Conservation (phyloP, 1,284 basidiomycete species). For the Leccinum solheimii region DNA sequence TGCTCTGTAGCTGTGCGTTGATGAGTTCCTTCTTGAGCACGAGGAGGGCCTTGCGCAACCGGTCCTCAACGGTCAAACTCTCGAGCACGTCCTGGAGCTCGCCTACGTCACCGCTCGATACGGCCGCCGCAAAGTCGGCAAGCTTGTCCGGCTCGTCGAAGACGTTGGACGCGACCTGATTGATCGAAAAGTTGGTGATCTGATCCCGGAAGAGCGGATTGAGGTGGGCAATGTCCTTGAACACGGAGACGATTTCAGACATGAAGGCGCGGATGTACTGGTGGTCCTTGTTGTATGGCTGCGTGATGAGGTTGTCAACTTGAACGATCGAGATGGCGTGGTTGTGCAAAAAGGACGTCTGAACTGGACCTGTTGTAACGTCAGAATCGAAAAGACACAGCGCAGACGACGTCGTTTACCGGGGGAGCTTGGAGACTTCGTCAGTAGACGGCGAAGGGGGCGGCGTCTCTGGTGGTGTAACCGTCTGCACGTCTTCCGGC, state of each 20-base stretch:
- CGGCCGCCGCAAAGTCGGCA: slow-evolving; percentile 97
- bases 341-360: slow-evolving; percentile 90
- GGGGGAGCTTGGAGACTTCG: slow-evolving; percentile 20
- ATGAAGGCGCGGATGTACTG: slow-evolving; percentile 96
- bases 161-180: slow-evolving; percentile 92
- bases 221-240: slow-evolving; percentile 98
- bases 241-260: slow-evolving; percentile 95
- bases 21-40: slow-evolving; percentile 99
- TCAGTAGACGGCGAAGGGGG: slow-evolving; percentile 44
- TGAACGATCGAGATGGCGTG: slow-evolving; percentile 90
- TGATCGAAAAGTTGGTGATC: slow-evolving; percentile 95
- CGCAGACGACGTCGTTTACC: slow-evolving; percentile 10
- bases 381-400: neutral
- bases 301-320: slow-evolving; percentile 80
- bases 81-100: slow-evolving; percentile 96
- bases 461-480: slow-evolving; percentile 53
- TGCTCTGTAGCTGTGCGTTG: slow-evolving; percentile 94
- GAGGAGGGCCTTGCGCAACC: slow-evolving; percentile 87
- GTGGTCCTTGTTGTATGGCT: slow-evolving; percentile 90
- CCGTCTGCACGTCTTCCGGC: slow-evolving; percentile 43
- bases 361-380: slow-evolving; percentile 53
- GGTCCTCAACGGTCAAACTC: slow-evolving; percentile 83
- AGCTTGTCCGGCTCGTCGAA: slow-evolving; percentile 99
- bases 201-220: slow-evolving; percentile 99
- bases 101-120: slow-evolving; percentile 86